A percentile compares a stretch with the other conserved stretches of the same genome.
These are phyloP conservation scores for Candida montana DNA, from an alignment of 805 yeast species.

Conservation along the genomic window DNA sequence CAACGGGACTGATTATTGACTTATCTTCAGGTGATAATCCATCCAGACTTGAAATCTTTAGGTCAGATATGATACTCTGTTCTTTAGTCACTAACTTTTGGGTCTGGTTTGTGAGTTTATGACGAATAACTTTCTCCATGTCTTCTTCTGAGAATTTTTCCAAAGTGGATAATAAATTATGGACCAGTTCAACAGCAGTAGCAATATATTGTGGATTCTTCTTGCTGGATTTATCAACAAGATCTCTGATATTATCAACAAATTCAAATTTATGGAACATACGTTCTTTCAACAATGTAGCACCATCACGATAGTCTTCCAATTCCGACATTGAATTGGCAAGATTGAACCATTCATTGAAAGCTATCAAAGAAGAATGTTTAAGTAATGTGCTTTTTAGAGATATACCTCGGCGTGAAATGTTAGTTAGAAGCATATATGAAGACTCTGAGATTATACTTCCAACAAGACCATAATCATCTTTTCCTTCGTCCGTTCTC, in stretches of 20 bases:
- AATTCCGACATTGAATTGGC: conserved; percentile 37
- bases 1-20: too few relatives aligned
- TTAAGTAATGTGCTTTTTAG: conserved; percentile 51
- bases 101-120: conserved; percentile 34
- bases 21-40: conserved; percentile 21
- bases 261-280: conserved; percentile 65
- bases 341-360: conserved; percentile 53
- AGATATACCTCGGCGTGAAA: conserved; percentile 35
- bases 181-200: conserved; percentile 59
- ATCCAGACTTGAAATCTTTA: conserved; percentile 24
- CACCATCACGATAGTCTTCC: conserved; percentile 42
- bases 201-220: conserved; percentile 59
- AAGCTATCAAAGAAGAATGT: conserved; percentile 65
- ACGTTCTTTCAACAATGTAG: conserved; percentile 57
- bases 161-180: conserved; percentile 58
- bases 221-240: conserved; percentile 61
- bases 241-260: conserved; percentile 46
- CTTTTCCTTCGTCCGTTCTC: conserved; percentile 22
- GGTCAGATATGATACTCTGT: conserved; percentile 27
- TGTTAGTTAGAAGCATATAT: conserved; percentile 43
- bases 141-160: conserved; percentile 61
- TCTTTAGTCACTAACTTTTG: conserved; percentile 22
- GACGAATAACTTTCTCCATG: conserved; percentile 41
- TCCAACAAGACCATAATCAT: conserved; percentile 42
- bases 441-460: conserved; percentile 57